Base-by-base conservation (phyloP, 441 rosid species). In the Pelargonium citronellum region DNA sequence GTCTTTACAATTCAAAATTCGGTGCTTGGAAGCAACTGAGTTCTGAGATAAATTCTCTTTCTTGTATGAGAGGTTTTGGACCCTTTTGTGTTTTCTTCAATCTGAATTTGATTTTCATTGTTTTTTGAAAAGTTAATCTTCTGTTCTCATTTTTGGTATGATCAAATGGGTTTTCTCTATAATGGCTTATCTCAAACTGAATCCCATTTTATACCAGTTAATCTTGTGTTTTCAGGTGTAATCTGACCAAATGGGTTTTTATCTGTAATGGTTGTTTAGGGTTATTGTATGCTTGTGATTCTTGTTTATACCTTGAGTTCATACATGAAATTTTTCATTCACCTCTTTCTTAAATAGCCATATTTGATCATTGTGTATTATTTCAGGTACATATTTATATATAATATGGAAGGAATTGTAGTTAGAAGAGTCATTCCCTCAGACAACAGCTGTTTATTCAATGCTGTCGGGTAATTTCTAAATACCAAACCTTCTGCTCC, bases 381-480 rank as follows among this genome's bases (percentile, higher is more conserved):
- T 47, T 70, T 49, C 67, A 70, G 67, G 24, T 63, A 34, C 62
- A 41, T 64, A 49, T 73, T 75, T 30, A 49, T 66, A 68, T 71
- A 12, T 24, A 78, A 41, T 34, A 94, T 94, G 99, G 99, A 94
- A 69, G 97, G 96, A 66, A 71, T 79, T 69, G 53, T 90, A 30
- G 81, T 83, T 77, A 87, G 99, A 79, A 85, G 97, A 77, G 90
- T 94, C 41, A 94, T 94, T 73, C 96, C 96, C 53, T 91, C 99
- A 1, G 97, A 94, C 69, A 94, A 94, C 85, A 91, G 96, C 82
- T 94, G 97, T 74, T 91, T 94, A 66, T 94, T 90, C 83, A 94
- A 91, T 77, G 96, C 99, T 57, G 83, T 90, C 30, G 88, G 96
- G 99, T 94, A 84, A 79, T 39, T 2, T 78, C 70, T 27, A 6